Conservation (phyloP, 1,284 basidiomycete genomes). For the Chalciporus sp. region DNA sequence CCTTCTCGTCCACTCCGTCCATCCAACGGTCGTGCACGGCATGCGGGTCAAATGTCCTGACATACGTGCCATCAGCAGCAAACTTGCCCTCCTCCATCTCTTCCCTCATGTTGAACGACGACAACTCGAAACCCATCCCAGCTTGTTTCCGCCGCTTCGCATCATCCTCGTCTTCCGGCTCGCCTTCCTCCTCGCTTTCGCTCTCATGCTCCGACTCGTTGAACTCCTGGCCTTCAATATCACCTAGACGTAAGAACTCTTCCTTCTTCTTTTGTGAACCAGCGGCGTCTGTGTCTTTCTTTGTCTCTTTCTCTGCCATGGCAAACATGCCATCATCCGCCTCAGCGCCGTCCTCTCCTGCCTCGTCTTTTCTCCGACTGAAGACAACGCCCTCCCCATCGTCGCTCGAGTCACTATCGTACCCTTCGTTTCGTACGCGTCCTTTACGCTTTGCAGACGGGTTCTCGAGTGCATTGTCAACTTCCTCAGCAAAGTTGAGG, state of each 20-base stretch:
- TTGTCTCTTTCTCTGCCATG: conserved; percentile 57
- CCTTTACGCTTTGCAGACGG: conserved; percentile 60
- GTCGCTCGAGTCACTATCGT: conserved; percentile 92
- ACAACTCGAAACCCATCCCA: conserved; percentile 92
- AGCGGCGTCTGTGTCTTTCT: conserved; percentile 35
- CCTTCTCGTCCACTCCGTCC: conserved; percentile 83
- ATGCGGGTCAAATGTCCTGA: conserved; percentile 86
- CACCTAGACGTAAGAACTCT: conserved; percentile 82
- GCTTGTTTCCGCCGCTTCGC: conserved; percentile 71
- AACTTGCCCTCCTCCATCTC: conserved; percentile 99
- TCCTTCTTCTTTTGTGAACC: conserved; percentile 62
- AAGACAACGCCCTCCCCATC: conserved; percentile 89
- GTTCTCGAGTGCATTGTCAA: conserved; percentile 72
- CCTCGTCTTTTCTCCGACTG: conserved; percentile 62
- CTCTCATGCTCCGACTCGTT: conserved; percentile 52
- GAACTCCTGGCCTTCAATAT: conserved; percentile 96
- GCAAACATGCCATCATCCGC: conserved; percentile 94
- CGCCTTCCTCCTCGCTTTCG: conserved; percentile 53
- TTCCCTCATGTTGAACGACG: conserved; percentile 98
- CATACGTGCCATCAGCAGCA: conserved; percentile 89
- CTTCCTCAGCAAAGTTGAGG: conserved; percentile 70
- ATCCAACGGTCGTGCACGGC: conserved; percentile 96
- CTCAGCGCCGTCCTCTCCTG: conserved; percentile 47
- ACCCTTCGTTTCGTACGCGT: conserved; percentile 82
- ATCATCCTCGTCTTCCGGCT: conserved; percentile 81